Base-by-base conservation (phyloP, 139 green algal species). In the Coelastrella sp. region DNA sequence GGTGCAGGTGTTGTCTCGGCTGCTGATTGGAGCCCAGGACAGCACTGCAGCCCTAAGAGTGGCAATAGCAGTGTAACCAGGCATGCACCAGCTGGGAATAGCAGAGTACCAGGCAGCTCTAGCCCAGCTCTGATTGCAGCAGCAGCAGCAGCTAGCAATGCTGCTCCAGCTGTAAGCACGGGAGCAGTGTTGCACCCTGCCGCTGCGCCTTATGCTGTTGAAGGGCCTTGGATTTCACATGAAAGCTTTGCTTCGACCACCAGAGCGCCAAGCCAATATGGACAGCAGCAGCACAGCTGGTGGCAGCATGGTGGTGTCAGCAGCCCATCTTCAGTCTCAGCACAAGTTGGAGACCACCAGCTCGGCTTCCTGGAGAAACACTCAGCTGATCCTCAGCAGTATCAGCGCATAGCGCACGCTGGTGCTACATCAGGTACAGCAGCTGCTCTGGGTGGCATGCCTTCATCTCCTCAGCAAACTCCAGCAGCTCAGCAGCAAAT, bases 1-100 rank as follows among this genome's bases (percentile, higher is more conserved):
- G 78, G 15, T 20, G 78, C 78, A 83, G 8, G 35, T 66, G 78
- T 57, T 68, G 78, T 5, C 35, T 49, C 35, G 35, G 35, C 35
- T 49, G 56, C 63, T 79, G 65, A 87, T 49, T 78, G 63, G 65
- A 78, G 65, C 56, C 82, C 63, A 19, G 65, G 19, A 63, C 84
- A 72, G n/a, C 68, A 89, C n/a, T 76, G 84, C 84, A 82, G 70
- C 84, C 68, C 84, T 9, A 82, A 25, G 20, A 89, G 85, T 25
- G 63, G 60, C 72, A 78, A 17, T 75, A 89, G 85, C 72, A 89
- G 72, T 68, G 19, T n/a, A 57, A 80, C 35, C 15, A 49, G 72
- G 68, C 63, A 78, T 15, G 15, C 78, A 12, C 20, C 12, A 20
- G 20, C 49, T 70, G 56, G 79, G 49, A 76, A 49, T 66, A 81